Evolutionary conservation across 2,329 filamentous ascomycete species (phyloP), one percentile per base, ranked within the genome.

Genomic region (Mycosphaerelloides madeirae): DNA sequence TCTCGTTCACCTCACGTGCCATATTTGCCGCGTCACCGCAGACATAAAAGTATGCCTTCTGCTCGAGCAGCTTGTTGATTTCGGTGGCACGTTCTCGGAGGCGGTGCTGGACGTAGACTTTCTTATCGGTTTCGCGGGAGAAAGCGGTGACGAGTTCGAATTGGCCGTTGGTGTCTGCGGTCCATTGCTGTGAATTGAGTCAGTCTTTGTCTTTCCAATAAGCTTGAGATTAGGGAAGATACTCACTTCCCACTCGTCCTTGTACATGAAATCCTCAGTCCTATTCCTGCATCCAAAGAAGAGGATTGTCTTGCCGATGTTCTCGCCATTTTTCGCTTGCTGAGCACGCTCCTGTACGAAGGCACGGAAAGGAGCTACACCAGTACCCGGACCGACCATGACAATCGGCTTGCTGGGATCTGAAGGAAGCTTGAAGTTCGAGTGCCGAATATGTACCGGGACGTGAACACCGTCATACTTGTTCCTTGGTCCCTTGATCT

Each of bases 401-500:
- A 98, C 95, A 58, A 98, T 75, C 22, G 93, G 93, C 71, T 94
- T 95, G 38, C 85, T 81, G 3, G 93, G 89, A 61, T 98, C 90
- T 13, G 93, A 96, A 7, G 93, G 93, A 22, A 98, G 80, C 75
- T 97, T 97, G 80, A 98, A 98, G 75, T 97, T 98, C 54, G 93
- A 97, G 72, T 96, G 91, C 54, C 93, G 87, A 48, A 98, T 83
- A 64, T 98, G 93, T 12, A 98, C 87, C 3, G 93, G 93, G 18
- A 97, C 84, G 63, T 94, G 90, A 49, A 96, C 84, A 49, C 91
- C 91, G 60, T 95, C 87, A 68, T 97, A 98, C 72, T 95, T 97
- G 77, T 95, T 95, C 61, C 93, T 81, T 13, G 93, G 93, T 11
- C 93, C 93, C 38, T 71, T 84, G 56, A 97, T 85, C 45, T 88